phyloP scores from a whole-genome alignment of 441 rosid species.

The Viola pubescens region DNA sequence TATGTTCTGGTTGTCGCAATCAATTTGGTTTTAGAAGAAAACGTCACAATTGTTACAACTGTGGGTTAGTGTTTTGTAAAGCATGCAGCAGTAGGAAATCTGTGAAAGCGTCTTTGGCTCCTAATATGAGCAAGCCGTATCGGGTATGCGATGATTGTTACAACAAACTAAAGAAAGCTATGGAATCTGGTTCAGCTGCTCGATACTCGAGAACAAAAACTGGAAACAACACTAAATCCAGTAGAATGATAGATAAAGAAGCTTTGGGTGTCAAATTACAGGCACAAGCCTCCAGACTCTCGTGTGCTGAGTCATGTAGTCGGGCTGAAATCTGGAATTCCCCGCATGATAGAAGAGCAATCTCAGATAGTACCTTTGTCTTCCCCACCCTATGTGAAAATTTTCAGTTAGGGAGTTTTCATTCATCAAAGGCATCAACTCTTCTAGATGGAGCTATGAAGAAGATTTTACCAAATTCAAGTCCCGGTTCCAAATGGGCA shows the following conservation, averaged over 20 bases:
- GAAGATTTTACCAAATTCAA: conserved; percentile 25
- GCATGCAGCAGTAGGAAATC: conserved; percentile 66
- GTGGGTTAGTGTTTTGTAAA: conserved; percentile 45
- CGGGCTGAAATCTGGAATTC: conserved; percentile 28
- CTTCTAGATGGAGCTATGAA: conserved; percentile 29
- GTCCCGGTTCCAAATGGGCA: conserved; percentile 34
- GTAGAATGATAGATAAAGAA: conserved; percentile 34
- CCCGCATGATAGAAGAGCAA: conserved; percentile 15
- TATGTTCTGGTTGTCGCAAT: conserved; percentile 69
- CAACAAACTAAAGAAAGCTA: conserved; percentile 43
- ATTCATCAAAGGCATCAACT: conserved; percentile 28
- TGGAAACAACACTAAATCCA: conserved; percentile 29
- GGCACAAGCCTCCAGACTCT: conserved; percentile 30
- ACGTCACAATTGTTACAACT: conserved; percentile 45
- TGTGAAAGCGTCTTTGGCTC: conserved; percentile 71
- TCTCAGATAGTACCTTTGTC: conserved; percentile 23
- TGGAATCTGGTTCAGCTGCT: conserved; percentile 30
- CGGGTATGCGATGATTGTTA: conserved; percentile 80
- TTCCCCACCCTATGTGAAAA: conserved; percentile 32
- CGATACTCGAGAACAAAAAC: conserved; percentile 25
- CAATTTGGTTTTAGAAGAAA: conserved; percentile 81
- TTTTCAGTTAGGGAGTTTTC: conserved; percentile 25
- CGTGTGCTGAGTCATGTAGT: conserved; percentile 30
- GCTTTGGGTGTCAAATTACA: conserved; percentile 28
- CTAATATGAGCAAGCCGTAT: conserved; percentile 62